Base-by-base conservation (phyloP, 2,329 filamentous ascomycete genomes). In the Penicillium sclerotiorum region DNA sequence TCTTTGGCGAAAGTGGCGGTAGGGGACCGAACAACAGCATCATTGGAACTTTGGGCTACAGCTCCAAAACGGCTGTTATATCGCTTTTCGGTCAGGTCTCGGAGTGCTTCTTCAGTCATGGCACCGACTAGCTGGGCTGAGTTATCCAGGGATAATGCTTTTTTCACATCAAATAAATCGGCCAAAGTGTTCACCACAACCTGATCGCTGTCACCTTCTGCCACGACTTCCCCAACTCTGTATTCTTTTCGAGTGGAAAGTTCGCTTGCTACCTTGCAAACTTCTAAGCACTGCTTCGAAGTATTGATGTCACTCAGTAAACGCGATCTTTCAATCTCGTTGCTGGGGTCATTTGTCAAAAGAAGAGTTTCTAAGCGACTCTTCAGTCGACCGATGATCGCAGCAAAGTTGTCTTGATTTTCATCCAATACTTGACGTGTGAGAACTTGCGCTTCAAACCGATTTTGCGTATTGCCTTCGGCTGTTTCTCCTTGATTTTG, bases 121-220 rank as follows among this genome's bases (percentile, higher is more conserved):
- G 67, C 73, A 18, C 71, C 69, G 49, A 74, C 57, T 41, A 72
- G 51, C 48, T 73, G 67, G 30, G 64, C 62, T 38, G 71, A 72
- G 21, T 63, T 65, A 22, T 52, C 61, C 50, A 57, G 69, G 5
- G 71, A 67, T 45, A 58, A 41, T 28, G 65, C 70, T 58, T 70
- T 73, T 50, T 60, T 66, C 44, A 75, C 60, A 53, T 74, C 62
- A 48, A 76, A 75, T 44, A 75, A 60, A 64, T 74, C 72, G 32
- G 70, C 71, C 50, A 73, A 55, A 52, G 71, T 74, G 49, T 64
- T 74, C 48, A 76, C 63, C 49, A 76, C 67, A 23, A 74, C 62
- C 61, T 42, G 23, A 20, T 42, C 39, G 39, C 39, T 42, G 7
- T 42, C 39, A n/a, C 53, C 63, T 37, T 74, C 68, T 38, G 68